Conservation (phyloP, 176 grass and related monocot genomes). For the Cymbopogon citratus region DNA sequence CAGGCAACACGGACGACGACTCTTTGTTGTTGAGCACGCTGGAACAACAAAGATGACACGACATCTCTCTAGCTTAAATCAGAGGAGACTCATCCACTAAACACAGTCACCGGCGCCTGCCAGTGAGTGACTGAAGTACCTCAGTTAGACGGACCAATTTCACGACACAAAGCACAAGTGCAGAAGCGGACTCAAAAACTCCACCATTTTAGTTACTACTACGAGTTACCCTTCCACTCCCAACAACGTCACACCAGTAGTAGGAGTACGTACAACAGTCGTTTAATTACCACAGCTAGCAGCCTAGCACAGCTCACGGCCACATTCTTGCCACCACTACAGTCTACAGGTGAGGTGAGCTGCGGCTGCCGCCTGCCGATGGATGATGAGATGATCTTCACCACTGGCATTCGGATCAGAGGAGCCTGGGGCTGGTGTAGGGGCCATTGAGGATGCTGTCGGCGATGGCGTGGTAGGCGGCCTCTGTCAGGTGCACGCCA, state of each 20-base stretch:
- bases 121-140: too few relatives aligned
- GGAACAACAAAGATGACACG: too few relatives aligned
- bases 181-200: not conserved
- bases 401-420: not conserved
- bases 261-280: not conserved
- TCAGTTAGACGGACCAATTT: too few relatives aligned
- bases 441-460: conserved; percentile 54
- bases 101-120: too few relatives aligned
- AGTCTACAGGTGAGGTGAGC: not conserved
- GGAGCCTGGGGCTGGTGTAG: conserved; percentile 54
- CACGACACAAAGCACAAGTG: not conserved
- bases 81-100: too few relatives aligned
- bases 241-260: not conserved
- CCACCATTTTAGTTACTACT: not conserved
- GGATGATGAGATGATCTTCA: not conserved
- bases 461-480: conserved; percentile 70
- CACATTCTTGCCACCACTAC: not conserved
- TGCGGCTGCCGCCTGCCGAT: not conserved
- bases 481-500: conserved; percentile 81
- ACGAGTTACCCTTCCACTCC: not conserved
- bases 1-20: too few relatives aligned
- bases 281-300: not conserved
- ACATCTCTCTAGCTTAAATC: too few relatives aligned
- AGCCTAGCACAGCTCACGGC: too few relatives aligned
- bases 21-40: too few relatives aligned